Evolutionary conservation across 2,329 filamentous ascomycete species (phyloP).

Genomic region (Plectosphaerella sp.): DNA sequence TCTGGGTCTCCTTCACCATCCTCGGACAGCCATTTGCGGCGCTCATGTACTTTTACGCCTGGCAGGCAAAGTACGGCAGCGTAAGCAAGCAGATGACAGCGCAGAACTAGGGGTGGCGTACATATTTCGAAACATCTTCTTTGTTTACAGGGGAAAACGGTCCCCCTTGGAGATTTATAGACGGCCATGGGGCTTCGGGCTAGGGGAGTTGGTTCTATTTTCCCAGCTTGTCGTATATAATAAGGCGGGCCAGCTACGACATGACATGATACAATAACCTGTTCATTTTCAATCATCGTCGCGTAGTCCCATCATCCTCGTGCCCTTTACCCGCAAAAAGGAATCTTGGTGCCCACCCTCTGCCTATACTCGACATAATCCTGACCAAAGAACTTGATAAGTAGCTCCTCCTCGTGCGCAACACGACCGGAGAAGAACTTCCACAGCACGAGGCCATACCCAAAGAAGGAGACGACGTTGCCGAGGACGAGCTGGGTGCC

Average conservation of each 20-base stretch:
- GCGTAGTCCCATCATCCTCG: neutral
- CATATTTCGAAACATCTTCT: no score
- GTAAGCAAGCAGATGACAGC: constrained; percentile 46
- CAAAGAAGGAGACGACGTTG: constrained; percentile 73
- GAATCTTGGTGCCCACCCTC: constrained; percentile 73
- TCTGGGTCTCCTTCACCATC: constrained; percentile 95
- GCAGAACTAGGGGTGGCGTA: neutral
- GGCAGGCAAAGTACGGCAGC: constrained; percentile 95
- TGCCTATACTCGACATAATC: constrained; percentile 74
- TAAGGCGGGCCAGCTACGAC: no score
- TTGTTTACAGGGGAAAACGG: neutral
- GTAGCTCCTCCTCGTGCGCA: constrained; percentile 68
- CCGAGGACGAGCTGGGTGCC: constrained; percentile 89
- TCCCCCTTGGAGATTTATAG: neutral
- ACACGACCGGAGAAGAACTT: constrained; percentile 77
- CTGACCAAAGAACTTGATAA: constrained; percentile 78
- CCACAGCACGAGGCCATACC: constrained; percentile 75
- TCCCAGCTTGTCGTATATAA: neutral
- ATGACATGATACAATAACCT: no score
- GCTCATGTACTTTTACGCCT: constrained; percentile 93
- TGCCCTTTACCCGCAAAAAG: constrained; percentile 41
- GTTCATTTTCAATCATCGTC: no score
- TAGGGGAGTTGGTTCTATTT: neutral
- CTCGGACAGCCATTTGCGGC: constrained; percentile 92
- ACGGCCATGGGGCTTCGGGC: neutral